A percentile compares a stretch with the other conserved stretches of the same genome.
Conservation (phyloP, 148 eudicot genomes). For the Rhododendron mucronatum region DNA sequence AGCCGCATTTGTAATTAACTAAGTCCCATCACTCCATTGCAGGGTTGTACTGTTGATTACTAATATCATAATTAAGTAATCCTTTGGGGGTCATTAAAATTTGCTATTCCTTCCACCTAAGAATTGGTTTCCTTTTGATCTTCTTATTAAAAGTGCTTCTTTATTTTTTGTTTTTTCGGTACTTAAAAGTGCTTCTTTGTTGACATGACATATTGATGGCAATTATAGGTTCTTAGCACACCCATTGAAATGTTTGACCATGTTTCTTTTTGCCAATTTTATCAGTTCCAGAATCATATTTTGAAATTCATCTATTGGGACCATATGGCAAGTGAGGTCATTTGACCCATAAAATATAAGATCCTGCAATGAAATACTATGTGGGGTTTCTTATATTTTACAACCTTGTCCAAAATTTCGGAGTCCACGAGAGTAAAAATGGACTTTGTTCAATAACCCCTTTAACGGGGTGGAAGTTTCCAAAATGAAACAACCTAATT, state of each 20-base stretch:
- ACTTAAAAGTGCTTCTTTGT: not conserved
- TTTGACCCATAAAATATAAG: not conserved
- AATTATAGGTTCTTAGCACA: not conserved
- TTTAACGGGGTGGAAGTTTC: too few species aligned
- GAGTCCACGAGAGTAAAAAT: too few species aligned
- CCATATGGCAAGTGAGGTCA: not conserved
- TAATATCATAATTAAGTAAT: not conserved
- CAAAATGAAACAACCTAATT: too few species aligned
- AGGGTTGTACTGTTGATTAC: not conserved
- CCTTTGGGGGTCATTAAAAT: not conserved
- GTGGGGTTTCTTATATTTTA: not conserved
- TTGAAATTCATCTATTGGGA: not conserved
- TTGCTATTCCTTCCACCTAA: not conserved
- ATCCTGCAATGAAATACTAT: not conserved
- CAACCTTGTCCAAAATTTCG: not conserved
- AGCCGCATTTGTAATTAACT: not conserved
- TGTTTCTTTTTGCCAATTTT: not conserved
- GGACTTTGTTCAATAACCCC: too few species aligned
- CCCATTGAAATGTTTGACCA: not conserved
- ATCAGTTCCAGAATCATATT: not conserved
- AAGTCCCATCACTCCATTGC: not conserved
- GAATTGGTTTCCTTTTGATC: not conserved
- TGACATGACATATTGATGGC: not conserved
- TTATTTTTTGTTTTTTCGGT: too few species aligned
- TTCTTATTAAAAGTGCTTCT: not conserved